Conservation (phyloP, 2,329 filamentous ascomycete species). For the Mollisiaceae sp. region DNA sequence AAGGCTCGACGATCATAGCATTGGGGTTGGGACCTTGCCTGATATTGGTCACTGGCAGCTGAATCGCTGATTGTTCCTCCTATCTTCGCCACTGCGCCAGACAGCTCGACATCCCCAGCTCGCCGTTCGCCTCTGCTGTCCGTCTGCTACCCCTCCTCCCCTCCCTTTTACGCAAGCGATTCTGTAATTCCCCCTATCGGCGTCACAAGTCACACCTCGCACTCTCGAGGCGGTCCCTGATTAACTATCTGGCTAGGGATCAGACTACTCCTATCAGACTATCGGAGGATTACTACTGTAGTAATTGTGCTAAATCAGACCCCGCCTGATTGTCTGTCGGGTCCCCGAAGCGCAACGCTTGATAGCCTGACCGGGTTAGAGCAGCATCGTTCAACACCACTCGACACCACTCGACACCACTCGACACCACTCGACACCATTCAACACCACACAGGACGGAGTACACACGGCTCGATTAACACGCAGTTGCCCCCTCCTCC, state of each 20-base stretch:
- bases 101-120: neutral
- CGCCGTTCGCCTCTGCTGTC: conserved; percentile 4
- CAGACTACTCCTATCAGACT: no score
- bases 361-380: neutral
- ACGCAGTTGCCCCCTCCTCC: no score
- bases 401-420: neutral
- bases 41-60: neutral
- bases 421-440: neutral
- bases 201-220: neutral
- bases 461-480: no score
- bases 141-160: neutral
- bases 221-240: neutral
- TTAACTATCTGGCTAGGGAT: no score
- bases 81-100: neutral
- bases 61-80: neutral
- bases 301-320: neutral
- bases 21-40: neutral
- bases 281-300: neutral
- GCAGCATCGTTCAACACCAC: neutral
- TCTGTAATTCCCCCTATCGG: conserved; percentile 6
- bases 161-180: conserved; percentile 12
- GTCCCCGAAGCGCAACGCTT: neutral
- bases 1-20: neutral
- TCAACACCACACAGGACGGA: no score
- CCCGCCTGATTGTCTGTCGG: neutral